Evolutionary conservation across 2,329 filamentous ascomycete genomes (phyloP).

Genomic region (Aotearoamyces nothofagi): DNA sequence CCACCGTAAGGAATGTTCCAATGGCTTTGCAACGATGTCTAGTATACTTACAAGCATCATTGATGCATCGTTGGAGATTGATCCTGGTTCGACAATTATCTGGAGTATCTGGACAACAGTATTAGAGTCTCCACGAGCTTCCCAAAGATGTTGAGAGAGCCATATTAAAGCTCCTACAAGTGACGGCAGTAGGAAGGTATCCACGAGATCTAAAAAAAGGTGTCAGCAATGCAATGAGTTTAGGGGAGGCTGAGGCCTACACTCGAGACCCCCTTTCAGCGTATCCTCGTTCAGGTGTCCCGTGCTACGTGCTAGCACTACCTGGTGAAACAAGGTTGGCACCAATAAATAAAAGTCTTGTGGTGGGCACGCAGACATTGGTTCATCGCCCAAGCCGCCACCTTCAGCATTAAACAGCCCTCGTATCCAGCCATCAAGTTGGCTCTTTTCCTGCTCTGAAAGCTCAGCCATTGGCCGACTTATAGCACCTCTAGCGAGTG

Average conservation of each 20-base stretch:
- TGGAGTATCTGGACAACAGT: conserved; percentile 58
- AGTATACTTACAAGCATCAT: conserved; percentile 58
- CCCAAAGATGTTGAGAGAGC: conserved; percentile 54
- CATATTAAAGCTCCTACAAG: conserved; percentile 60
- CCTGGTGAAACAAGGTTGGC: conserved; percentile 63
- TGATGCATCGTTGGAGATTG: conserved; percentile 54
- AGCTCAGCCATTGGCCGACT: conserved; percentile 43
- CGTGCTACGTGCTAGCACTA: conserved; percentile 52
- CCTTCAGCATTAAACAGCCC: conserved; percentile 64
- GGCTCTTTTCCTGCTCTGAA: conserved; percentile 43
- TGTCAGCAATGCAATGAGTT: conserved; percentile 8
- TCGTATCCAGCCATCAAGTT: conserved; percentile 61
- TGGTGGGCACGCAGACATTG: conserved; percentile 69
- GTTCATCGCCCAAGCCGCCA: conserved; percentile 59
- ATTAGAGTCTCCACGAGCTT: conserved; percentile 49
- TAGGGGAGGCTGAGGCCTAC: conserved; percentile 27
- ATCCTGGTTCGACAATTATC: conserved; percentile 53
- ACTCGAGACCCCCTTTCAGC: conserved; percentile 63
- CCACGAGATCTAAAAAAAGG: conserved; percentile 48
- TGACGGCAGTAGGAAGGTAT: conserved; percentile 67
- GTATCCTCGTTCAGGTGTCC: conserved; percentile 52
- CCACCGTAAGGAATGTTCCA: conserved; percentile 51
- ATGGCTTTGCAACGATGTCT: conserved; percentile 52
- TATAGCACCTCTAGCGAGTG: conserved; percentile 44
- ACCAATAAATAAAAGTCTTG: conserved; percentile 72